These are phyloP conservation scores for Durio zibethinus DNA, from an alignment of 345 rosid genomes.

Conservation along the genomic window DNA sequence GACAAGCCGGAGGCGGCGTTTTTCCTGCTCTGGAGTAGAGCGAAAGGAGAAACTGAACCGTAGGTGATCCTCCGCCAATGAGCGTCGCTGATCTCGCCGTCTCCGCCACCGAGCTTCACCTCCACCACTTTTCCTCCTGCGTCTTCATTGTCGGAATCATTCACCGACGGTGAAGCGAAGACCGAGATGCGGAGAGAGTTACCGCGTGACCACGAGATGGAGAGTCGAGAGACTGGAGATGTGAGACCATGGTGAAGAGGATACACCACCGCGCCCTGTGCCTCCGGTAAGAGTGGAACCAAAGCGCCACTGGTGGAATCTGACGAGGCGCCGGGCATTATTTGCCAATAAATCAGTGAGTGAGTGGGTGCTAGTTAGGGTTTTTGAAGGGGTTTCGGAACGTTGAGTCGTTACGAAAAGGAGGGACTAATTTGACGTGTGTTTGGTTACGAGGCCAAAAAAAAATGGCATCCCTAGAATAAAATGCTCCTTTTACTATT, in stretches of 20 bases:
- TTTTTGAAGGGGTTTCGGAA: slow-evolving; percentile 21
- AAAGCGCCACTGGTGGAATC: slow-evolving; percentile 37
- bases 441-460: too few relatives aligned
- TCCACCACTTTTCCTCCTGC: slow-evolving; percentile 66
- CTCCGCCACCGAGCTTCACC: slow-evolving; percentile 58
- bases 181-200: slow-evolving; percentile 77
- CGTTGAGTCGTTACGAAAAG: not conserved
- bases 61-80: slow-evolving; percentile 71
- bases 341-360: slow-evolving; percentile 1
- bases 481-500: too few relatives aligned
- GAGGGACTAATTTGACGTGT: not conserved
- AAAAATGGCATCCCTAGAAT: too few relatives aligned
- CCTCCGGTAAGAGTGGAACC: slow-evolving; percentile 34
- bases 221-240: slow-evolving; percentile 61
- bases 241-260: slow-evolving; percentile 65
- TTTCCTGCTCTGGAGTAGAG: slow-evolving; percentile 80
- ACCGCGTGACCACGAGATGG: slow-evolving; percentile 84
- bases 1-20: slow-evolving; percentile 53
- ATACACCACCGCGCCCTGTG: slow-evolving; percentile 36
- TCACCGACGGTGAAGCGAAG: slow-evolving; percentile 25
- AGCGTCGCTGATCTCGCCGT: slow-evolving; percentile 58
- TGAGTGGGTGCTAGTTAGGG: slow-evolving; percentile 27
- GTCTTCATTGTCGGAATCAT: slow-evolving; percentile 23
- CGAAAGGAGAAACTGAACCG: slow-evolving; percentile 85
- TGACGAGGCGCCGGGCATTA: slow-evolving; percentile 50